phyloP scores from a whole-genome alignment of 2,329 filamentous ascomycete genomes.

The Teratosphaeria gauchensis region DNA sequence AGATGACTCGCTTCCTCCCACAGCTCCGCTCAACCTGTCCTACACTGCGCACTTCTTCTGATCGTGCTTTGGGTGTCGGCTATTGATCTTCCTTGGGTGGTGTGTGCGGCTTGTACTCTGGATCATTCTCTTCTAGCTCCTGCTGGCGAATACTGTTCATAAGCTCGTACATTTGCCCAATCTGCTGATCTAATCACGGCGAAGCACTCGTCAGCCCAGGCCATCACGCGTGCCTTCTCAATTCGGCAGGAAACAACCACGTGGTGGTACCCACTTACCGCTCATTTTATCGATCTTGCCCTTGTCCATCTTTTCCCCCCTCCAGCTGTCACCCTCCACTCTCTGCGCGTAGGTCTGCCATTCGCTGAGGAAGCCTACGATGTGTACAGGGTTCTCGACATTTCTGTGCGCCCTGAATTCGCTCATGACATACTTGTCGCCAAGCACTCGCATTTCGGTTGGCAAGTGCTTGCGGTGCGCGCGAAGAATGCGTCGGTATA shows the following conservation, averaged over 20 bases:
- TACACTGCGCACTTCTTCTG: not conserved
- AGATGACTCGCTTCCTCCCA: too few relatives aligned
- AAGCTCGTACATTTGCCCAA: constrained; percentile 87
- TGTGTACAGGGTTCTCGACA: constrained; percentile 83
- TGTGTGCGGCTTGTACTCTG: constrained; percentile 14
- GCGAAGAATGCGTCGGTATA: constrained; percentile 81
- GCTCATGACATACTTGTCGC: constrained; percentile 85
- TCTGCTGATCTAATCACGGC: constrained; percentile 63
- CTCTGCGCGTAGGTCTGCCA: constrained; percentile 87
- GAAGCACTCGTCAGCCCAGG: not conserved
- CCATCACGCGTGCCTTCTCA: not conserved
- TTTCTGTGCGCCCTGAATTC: constrained; percentile 80
- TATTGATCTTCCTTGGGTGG: constrained; percentile 4
- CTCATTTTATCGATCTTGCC: constrained; percentile 88
- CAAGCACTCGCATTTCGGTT: constrained; percentile 64
- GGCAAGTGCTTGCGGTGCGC: constrained; percentile 74
- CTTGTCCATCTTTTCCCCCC: constrained; percentile 72
- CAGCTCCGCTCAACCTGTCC: not conserved
- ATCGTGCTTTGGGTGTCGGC: not conserved
- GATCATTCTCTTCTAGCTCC: constrained; percentile 39
- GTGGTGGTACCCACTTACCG: constrained; percentile 42
- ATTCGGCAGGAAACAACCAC: not conserved
- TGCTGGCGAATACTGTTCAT: constrained; percentile 68
- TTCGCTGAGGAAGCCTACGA: constrained; percentile 91
- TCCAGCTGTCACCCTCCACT: constrained; percentile 79